phyloP scores from a whole-genome alignment of 2,329 filamentous ascomycete species.

The Leptoxyphium fumago region DNA sequence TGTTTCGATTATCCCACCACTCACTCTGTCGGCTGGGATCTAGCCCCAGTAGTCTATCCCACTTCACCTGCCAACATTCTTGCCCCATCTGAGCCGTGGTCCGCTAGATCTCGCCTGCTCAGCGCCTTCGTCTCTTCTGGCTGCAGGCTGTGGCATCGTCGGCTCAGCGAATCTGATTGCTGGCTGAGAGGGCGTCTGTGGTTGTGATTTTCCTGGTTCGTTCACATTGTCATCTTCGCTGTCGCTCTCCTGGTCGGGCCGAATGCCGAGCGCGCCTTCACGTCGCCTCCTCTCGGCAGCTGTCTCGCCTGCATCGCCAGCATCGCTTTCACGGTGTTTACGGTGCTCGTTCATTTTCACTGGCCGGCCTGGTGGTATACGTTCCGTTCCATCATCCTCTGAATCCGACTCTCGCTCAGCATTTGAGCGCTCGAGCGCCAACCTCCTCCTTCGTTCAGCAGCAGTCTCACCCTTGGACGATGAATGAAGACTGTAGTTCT shows the following conservation, averaged over 20 bases:
- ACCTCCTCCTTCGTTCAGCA: slow-evolving; percentile 29
- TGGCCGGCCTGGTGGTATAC: slow-evolving; percentile 15
- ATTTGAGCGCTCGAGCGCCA: slow-evolving; percentile 7
- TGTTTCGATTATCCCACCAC: too few relatives aligned
- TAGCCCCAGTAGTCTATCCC: too few relatives aligned
- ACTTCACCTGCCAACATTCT: neutral
- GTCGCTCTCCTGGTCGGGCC: slow-evolving; percentile 28
- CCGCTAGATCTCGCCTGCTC: neutral
- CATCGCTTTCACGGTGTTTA: slow-evolving; percentile 1
- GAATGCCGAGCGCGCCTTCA: slow-evolving; percentile 56
- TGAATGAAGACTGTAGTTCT: neutral
- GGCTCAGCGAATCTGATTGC: neutral
- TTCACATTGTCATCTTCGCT: slow-evolving; percentile 42
- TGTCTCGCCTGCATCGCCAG: slow-evolving; percentile 43
- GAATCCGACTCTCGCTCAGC: slow-evolving; percentile 19
- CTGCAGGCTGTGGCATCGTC: neutral
- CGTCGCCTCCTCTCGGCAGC: slow-evolving; percentile 59
- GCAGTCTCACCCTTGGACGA: slow-evolving; percentile 21
- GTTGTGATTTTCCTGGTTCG: neutral
- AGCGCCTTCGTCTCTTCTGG: neutral
- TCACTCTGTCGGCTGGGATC: too few relatives aligned
- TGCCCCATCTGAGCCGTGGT: neutral
- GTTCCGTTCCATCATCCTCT: slow-evolving; percentile 25
- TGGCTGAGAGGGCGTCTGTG: neutral
- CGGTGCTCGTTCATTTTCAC: neutral